These are phyloP conservation scores for Pleurotus citrinopileatus DNA, from an alignment of 768 basidiomycete species.

Conservation along the genomic window DNA sequence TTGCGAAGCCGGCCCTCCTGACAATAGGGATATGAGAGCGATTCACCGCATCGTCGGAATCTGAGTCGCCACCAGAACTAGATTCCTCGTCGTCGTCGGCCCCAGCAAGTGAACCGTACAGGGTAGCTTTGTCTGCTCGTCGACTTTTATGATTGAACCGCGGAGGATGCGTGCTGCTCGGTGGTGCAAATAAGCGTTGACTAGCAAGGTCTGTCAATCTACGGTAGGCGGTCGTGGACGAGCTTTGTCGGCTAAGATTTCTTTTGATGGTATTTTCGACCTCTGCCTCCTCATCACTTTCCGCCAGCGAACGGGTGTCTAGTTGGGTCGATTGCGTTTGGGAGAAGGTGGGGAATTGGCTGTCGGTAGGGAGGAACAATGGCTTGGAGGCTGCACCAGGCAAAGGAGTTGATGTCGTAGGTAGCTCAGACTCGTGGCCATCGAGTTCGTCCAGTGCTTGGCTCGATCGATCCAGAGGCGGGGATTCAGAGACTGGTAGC, in stretches of 20 bases:
- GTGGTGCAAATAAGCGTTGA: conserved; percentile 29
- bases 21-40: conserved; percentile 61
- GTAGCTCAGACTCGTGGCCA: neutral
- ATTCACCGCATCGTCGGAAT: conserved; percentile 28
- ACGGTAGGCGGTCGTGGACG: conserved; percentile 31
- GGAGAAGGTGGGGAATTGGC: conserved; percentile 52
- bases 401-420: neutral
- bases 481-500: conserved; percentile 18
- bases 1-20: conserved; percentile 46
- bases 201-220: conserved; percentile 54
- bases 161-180: conserved; percentile 28
- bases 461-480: conserved; percentile 16
- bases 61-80: conserved; percentile 36
- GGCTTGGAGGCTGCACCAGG: conserved; percentile 21
- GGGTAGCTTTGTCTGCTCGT: conserved; percentile 27
- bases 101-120: conserved; percentile 28
- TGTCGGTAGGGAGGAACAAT: conserved; percentile 51
- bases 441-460: neutral
- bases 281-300: conserved; percentile 41
- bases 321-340: conserved; percentile 21
- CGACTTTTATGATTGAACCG: conserved; percentile 19
- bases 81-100: conserved; percentile 34
- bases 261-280: conserved; percentile 29
- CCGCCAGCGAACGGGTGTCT: conserved; percentile 23
- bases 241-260: conserved; percentile 13